phyloP scores from a whole-genome alignment of 768 basidiomycete genomes.

The Mycena alexandri region DNA sequence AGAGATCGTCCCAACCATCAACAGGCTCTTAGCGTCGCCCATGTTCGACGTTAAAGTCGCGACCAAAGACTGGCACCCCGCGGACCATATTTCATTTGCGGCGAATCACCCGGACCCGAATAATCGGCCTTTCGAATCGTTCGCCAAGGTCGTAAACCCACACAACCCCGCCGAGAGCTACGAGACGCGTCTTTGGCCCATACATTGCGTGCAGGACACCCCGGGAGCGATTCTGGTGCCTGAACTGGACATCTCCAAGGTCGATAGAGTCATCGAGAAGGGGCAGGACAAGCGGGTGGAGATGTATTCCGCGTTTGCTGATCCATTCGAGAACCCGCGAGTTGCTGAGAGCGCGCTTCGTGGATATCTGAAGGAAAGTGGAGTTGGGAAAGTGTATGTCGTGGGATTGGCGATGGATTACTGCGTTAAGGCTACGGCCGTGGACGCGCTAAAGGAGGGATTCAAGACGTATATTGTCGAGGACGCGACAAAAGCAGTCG shows the following conservation, averaged over 20 bases:
- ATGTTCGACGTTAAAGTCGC: constrained; percentile 54
- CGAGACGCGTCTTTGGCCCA: constrained; percentile 75
- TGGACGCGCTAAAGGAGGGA: constrained; percentile 56
- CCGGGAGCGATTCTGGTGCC: constrained; percentile 65
- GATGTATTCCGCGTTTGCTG: constrained; percentile 75
- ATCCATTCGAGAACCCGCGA: constrained; percentile 51
- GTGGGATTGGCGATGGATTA: constrained; percentile 76
- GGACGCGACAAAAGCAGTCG: constrained; percentile 44
- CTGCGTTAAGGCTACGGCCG: constrained; percentile 65
- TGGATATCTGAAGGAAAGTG: constrained; percentile 45
- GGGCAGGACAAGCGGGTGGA: constrained; percentile 68
- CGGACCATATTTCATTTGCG: constrained; percentile 70
- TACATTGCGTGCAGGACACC: constrained; percentile 72
- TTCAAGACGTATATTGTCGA: constrained; percentile 47
- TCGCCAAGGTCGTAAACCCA: constrained; percentile 45
- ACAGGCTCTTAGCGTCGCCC: constrained; percentile 60
- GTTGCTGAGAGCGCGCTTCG: constrained; percentile 37
- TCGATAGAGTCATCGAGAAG: constrained; percentile 48
- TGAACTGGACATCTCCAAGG: constrained; percentile 49
- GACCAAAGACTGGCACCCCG: constrained; percentile 62
- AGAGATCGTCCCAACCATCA: constrained; percentile 61
- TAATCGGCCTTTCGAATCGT: constrained; percentile 40
- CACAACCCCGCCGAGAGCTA: constrained; percentile 50
- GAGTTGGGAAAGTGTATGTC: constrained; percentile 63
- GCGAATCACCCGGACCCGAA: constrained; percentile 50